Evolutionary conservation across 805 yeast genomes (phyloP).

Genomic region (baker's yeast (Saccharomyces cerevisiae)): DNA sequence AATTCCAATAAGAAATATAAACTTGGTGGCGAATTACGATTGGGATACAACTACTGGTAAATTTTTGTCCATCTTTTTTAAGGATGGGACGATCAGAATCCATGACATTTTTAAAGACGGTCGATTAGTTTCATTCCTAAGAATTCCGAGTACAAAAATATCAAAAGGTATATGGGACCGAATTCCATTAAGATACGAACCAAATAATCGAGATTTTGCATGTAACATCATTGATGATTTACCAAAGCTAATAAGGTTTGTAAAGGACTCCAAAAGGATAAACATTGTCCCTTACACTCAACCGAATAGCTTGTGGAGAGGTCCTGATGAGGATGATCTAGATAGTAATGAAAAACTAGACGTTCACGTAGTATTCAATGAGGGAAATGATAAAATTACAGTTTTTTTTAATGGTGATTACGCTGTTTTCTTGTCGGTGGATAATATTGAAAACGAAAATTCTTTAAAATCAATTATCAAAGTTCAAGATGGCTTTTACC

Average conservation of each 20-base stretch:
- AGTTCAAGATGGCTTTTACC: conserved; percentile 2
- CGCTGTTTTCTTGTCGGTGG: not conserved
- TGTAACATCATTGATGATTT: conserved; percentile 13
- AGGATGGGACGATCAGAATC: conserved; percentile 43
- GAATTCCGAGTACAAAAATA: conserved; percentile 2
- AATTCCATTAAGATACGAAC: not conserved
- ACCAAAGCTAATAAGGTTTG: conserved; percentile 18
- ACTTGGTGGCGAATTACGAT: conserved; percentile 9
- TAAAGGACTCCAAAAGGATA: conserved; percentile 11
- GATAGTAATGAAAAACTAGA: conserved; percentile 8
- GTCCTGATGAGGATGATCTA: conserved; percentile 1
- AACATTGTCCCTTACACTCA: conserved; percentile 12
- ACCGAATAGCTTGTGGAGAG: conserved; percentile 14
- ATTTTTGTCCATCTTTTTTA: conserved; percentile 39
- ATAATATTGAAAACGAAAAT: not conserved
- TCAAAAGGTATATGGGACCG: conserved; percentile 19
- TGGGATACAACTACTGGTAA: conserved; percentile 24
- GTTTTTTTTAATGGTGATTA: conserved; percentile 19
- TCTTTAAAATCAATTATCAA: not conserved
- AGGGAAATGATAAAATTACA: conserved; percentile 4
- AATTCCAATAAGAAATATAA: conserved; percentile 16
- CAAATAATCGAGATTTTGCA: conserved; percentile 6
- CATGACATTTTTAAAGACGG: conserved; percentile 34
- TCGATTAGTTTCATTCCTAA: conserved; percentile 16
- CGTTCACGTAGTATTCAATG: conserved; percentile 15